Percentiles rank a stretch among this genome's conserved stretches.
Conservation (phyloP, 441 rosid species). For the Euphorbia celastroides region DNA sequence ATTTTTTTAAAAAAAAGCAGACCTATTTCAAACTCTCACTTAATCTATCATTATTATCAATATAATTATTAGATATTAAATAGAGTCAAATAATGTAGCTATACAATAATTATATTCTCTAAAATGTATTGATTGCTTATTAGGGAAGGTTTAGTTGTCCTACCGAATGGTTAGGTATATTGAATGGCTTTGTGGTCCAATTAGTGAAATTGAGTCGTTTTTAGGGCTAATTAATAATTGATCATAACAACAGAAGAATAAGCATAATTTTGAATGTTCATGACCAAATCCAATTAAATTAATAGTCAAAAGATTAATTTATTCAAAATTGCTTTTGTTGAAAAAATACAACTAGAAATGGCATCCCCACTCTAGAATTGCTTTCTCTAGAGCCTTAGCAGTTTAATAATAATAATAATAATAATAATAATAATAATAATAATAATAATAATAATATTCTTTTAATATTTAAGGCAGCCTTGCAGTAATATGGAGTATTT, state of each 20-base stretch:
- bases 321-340: background rate
- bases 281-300: background rate
- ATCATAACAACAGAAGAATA: background rate
- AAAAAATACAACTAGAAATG: background rate
- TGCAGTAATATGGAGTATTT: no score
- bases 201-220: background rate
- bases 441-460: no score
- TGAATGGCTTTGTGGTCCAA: conserved; percentile 6
- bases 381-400: background rate
- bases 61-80: background rate
- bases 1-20: no score
- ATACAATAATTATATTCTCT: conserved; percentile 7
- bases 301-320: background rate
- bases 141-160: background rate
- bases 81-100: background rate
- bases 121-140: conserved; percentile 5
- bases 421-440: background rate
- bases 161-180: conserved; percentile 6
- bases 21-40: no score
- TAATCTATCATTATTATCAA: no score
- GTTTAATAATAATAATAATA: background rate
- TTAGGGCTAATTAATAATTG: background rate
- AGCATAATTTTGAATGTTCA: background rate
- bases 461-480: no score
- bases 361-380: background rate